Evolutionary conservation across 331 rosid genomes (phyloP).

Genomic region (Rosa hybrid): DNA sequence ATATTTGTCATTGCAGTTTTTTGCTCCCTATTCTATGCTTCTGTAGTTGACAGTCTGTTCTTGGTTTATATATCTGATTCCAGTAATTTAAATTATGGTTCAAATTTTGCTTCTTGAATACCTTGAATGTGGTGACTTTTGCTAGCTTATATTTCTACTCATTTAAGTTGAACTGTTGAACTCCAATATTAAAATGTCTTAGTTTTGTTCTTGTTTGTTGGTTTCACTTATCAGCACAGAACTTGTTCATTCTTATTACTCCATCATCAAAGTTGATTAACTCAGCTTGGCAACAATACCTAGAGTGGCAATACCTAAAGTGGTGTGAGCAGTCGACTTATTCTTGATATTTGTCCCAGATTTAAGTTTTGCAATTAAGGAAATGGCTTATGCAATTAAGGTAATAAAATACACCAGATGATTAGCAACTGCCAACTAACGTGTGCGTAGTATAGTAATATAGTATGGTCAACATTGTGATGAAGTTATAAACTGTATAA

Average conservation of each 20-base stretch:
- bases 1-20: slow-evolving; percentile 40
- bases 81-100: slow-evolving; percentile 9
- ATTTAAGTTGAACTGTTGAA: background rate
- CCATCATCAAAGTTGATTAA: background rate
- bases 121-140: background rate
- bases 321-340: background rate
- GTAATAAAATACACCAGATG: slow-evolving; percentile 1
- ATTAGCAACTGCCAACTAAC: background rate
- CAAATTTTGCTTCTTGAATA: background rate
- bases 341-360: background rate
- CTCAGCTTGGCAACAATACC: background rate
- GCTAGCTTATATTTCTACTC: background rate
- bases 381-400: background rate
- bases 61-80: slow-evolving; percentile 13
- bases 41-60: slow-evolving; percentile 29
- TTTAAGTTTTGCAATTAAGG: background rate
- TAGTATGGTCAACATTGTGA: background rate
- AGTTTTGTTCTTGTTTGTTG: background rate
- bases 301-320: background rate
- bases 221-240: background rate
- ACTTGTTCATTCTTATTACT: background rate
- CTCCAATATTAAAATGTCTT: background rate
- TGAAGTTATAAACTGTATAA: background rate
- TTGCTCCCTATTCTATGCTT: slow-evolving; percentile 41
- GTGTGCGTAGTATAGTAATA: background rate